These are phyloP conservation scores for Globisporangium ultimum DNA, from an alignment of 352 stramenopile species.

Conservation along the genomic window DNA sequence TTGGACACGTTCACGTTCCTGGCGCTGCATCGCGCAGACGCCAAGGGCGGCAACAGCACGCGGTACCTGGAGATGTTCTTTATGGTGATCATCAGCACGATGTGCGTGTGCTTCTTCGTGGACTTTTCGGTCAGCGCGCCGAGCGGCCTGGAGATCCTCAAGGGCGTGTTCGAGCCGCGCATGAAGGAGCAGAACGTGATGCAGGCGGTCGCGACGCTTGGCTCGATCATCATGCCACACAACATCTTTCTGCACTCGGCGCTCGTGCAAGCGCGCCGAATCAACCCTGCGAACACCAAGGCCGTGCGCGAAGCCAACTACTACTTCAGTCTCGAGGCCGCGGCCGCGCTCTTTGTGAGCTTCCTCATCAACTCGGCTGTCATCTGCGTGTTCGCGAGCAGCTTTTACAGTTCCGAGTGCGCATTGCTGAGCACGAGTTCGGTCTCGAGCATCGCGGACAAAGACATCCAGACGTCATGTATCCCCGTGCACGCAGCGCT, in stretches of 20 bases:
- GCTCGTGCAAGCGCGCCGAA: constrained; percentile 56
- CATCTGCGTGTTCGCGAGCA: constrained; percentile 86
- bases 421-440: constrained; percentile 42
- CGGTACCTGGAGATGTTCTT: constrained; percentile 81
- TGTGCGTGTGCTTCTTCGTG: constrained; percentile 80
- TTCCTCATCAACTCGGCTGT: constrained; percentile 92
- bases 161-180: constrained; percentile 23
- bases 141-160: constrained; percentile 58
- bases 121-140: constrained; percentile 60
- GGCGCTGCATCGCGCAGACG: constrained; percentile 66
- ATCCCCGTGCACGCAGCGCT: constrained; percentile 49
- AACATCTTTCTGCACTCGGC: constrained; percentile 93
- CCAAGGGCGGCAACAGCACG: constrained; percentile 6
- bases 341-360: constrained; percentile 78
- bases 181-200: constrained; percentile 29
- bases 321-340: constrained; percentile 87
- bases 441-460: constrained; percentile 45
- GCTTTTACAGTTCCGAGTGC: constrained; percentile 77
- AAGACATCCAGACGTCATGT: constrained; percentile 64
- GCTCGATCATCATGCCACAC: constrained; percentile 94
- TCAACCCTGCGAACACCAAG: constrained; percentile 29
- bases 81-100: constrained; percentile 80
- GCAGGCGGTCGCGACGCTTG: constrained; percentile 90
- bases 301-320: constrained; percentile 60
- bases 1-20: constrained; percentile 91